Percentiles rank a stretch among this genome's conserved stretches.
Evolutionary conservation across 1,139 yeast genomes (phyloP).

Genomic region (Hansenula sp.): DNA sequence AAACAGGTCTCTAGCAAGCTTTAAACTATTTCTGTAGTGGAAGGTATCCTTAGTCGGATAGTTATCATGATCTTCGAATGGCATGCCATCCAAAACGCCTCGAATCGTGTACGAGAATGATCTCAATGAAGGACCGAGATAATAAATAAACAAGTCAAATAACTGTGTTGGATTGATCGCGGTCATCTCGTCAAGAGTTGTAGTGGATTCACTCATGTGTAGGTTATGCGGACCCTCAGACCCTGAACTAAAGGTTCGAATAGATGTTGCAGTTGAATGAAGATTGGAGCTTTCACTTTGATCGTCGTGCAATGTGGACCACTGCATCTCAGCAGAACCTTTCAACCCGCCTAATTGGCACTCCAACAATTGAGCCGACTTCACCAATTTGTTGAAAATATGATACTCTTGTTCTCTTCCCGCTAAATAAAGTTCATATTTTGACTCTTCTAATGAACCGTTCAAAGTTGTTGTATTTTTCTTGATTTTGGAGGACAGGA

Average conservation of each 20-base stretch:
- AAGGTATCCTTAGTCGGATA: constrained; percentile 35
- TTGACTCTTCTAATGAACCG: constrained; percentile 53
- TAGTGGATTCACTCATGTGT: constrained; percentile 7
- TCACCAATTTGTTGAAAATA: constrained; percentile 43
- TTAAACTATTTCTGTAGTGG: constrained; percentile 46
- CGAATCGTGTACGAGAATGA: constrained; percentile 63
- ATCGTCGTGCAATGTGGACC: constrained; percentile 40
- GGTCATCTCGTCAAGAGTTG: constrained; percentile 12
- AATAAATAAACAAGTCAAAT: constrained; percentile 61
- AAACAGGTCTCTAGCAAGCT: constrained; percentile 50
- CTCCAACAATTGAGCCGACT: constrained; percentile 48
- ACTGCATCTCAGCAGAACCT: constrained; percentile 66
- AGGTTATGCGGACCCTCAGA: constrained; percentile 4
- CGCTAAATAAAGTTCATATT: constrained; percentile 49
- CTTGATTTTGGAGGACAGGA: constrained; percentile 36
- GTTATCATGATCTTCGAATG: constrained; percentile 42
- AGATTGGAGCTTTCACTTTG: not conserved
- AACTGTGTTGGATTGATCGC: constrained; percentile 42
- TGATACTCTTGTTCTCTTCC: constrained; percentile 57
- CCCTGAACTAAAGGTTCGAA: constrained; percentile 9
- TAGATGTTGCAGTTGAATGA: constrained; percentile 2
- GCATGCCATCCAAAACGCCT: constrained; percentile 56
- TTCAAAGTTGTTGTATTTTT: constrained; percentile 38
- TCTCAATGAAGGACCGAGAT: constrained; percentile 70
- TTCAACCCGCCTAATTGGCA: constrained; percentile 65